Evolutionary conservation across 306 rosid genomes (phyloP).

Genomic region (Calophaca sinica): DNA sequence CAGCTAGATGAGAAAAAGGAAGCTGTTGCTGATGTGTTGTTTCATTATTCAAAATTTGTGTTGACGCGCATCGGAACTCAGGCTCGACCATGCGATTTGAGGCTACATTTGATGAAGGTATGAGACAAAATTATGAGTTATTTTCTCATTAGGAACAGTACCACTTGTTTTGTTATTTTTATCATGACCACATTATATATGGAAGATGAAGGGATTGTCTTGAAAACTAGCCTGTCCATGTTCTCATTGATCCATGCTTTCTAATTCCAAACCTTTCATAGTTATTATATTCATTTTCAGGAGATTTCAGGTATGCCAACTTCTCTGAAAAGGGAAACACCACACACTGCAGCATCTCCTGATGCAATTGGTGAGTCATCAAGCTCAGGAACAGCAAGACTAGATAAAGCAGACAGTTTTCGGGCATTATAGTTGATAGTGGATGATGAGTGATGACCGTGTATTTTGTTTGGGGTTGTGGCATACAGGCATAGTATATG

Average conservation of each 20-base stretch:
- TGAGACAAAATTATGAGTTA: slow-evolving; percentile 24
- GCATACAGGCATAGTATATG: slow-evolving; percentile 3
- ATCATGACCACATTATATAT: slow-evolving; percentile 17
- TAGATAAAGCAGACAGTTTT: slow-evolving; percentile 77
- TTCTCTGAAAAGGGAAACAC: slow-evolving; percentile 76
- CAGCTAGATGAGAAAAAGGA: slow-evolving; percentile 81
- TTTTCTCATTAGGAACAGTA: slow-evolving; percentile 5
- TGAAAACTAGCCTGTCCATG: slow-evolving; percentile 24
- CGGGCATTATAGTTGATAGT: slow-evolving; percentile 53
- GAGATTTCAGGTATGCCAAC: slow-evolving; percentile 87
- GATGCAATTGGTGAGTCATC: slow-evolving; percentile 97
- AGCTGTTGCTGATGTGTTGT: slow-evolving; percentile 89
- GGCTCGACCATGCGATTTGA: slow-evolving; percentile 79
- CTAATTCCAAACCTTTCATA: slow-evolving; percentile 3
- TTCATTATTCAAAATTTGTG: slow-evolving; percentile 82
- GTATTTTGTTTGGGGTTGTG: slow-evolving; percentile 11
- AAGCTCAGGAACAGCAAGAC: slow-evolving; percentile 88
- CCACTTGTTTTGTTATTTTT: slow-evolving; percentile 8
- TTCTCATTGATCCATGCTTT: slow-evolving; percentile 21
- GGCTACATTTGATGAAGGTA: slow-evolving; percentile 97
- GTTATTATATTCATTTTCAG: slow-evolving; percentile 52
- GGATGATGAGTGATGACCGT: slow-evolving; percentile 5
- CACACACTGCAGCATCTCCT: slow-evolving; percentile 80
- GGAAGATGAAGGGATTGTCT: slow-evolving; percentile 31
- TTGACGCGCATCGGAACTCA: slow-evolving; percentile 80